Conservation (phyloP, 139 green algal species). For the Picochlorum sp. region DNA sequence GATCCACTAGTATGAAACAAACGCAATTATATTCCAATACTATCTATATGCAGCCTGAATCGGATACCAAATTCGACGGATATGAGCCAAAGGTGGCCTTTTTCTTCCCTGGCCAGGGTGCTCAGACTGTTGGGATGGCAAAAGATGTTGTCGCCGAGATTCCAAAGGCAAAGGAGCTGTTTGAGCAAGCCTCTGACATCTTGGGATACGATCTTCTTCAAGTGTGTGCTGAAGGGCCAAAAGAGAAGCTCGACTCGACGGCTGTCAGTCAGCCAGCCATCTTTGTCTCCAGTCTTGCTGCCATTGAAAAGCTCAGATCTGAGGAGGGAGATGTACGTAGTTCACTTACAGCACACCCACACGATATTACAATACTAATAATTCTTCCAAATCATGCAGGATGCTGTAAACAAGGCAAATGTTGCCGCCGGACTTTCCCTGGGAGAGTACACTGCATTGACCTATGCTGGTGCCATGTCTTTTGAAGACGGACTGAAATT, state of each 20-base stretch:
- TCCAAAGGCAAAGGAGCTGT: conserved; percentile 82
- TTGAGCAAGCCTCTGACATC: conserved; percentile 89
- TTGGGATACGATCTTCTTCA: conserved; percentile 95
- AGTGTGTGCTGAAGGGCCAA: conserved; percentile 84
- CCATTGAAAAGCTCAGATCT: conserved; percentile 85
- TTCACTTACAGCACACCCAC: background rate
- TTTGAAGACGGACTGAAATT: conserved; percentile 94
- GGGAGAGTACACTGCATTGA: conserved; percentile 97
- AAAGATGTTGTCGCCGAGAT: conserved; percentile 68
- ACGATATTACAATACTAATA: background rate
- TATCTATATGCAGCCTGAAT: conserved; percentile 9
- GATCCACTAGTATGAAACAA: background rate
- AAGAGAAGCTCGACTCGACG: conserved; percentile 94
- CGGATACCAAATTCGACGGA: conserved; percentile 72
- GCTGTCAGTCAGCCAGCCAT: conserved; percentile 94
- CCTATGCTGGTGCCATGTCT: conserved; percentile 68
- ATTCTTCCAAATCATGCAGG: conserved; percentile 19
- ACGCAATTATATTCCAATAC: background rate
- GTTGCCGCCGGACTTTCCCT: conserved; percentile 81
- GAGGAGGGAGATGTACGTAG: conserved; percentile 48
- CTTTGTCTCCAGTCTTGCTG: conserved; percentile 90
- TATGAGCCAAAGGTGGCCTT: conserved; percentile 83
- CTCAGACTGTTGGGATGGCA: conserved; percentile 63
- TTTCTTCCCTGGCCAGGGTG: conserved; percentile 93
- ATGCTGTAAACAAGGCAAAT: conserved; percentile 63